Evolutionary conservation across 2,329 filamentous ascomycete species (phyloP).

Genomic region (Trichoderma sp.): DNA sequence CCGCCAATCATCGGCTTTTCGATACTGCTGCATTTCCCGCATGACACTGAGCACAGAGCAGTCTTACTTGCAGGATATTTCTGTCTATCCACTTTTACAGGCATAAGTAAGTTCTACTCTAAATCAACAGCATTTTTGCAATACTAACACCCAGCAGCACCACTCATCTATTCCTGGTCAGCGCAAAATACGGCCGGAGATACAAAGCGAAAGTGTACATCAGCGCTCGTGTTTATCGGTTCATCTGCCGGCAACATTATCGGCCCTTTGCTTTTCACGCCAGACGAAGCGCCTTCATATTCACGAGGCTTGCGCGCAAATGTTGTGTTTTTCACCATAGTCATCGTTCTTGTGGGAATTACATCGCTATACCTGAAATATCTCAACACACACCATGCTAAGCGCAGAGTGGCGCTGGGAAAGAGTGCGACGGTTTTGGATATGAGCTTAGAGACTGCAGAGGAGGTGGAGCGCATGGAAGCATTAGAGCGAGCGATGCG

Average conservation of each 20-base stretch:
- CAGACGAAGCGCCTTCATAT: constrained; percentile 48
- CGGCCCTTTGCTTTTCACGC: constrained; percentile 66
- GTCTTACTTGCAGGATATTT: constrained; percentile 61
- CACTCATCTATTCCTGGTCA: constrained; percentile 64
- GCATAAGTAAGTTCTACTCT: constrained; percentile 42
- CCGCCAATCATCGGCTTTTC: constrained; percentile 61
- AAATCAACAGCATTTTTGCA: constrained; percentile 31
- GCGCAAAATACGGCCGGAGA: constrained; percentile 68
- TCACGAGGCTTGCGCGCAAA: constrained; percentile 62
- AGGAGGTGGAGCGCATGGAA: constrained; percentile 47
- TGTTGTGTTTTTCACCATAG: constrained; percentile 62
- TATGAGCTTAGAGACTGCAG: constrained; percentile 58
- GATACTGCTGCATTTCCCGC: constrained; percentile 56
- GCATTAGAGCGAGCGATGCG: constrained; percentile 35
- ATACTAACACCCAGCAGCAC: constrained; percentile 44
- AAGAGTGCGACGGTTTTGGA: constrained; percentile 64
- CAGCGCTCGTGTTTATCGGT: constrained; percentile 66
- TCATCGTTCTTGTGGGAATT: constrained; percentile 55
- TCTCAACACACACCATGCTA: constrained; percentile 60
- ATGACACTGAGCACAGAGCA: constrained; percentile 50
- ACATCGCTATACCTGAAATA: constrained; percentile 53
- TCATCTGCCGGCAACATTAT: constrained; percentile 69
- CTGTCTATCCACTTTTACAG: constrained; percentile 60
- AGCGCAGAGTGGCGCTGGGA: constrained; percentile 58
- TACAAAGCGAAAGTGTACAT: constrained; percentile 70